Conservation (phyloP, 257 asterid genomes). For the Anisodus acutangulus region DNA sequence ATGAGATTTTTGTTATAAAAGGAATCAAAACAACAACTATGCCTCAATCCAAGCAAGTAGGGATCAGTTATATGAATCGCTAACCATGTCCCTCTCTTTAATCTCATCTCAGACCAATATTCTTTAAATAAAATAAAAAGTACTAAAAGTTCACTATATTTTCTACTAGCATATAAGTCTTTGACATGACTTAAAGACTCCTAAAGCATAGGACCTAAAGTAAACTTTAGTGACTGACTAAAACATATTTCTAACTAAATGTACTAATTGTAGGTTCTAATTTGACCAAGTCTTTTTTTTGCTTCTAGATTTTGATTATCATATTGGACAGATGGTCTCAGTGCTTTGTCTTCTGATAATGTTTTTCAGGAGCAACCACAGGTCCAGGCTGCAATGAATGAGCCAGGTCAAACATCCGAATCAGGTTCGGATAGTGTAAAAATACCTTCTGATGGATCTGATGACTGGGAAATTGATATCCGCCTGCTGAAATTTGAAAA, state of each 20-base stretch:
- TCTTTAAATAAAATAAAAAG: neutral
- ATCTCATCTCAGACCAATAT: neutral
- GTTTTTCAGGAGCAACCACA: slow-evolving; percentile 41
- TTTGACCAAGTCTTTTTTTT: neutral
- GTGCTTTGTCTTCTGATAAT: slow-evolving; percentile 27
- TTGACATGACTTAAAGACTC: neutral
- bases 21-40: neutral
- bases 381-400: slow-evolving; percentile 21
- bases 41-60: slow-evolving; percentile 11
- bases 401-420: slow-evolving; percentile 31
- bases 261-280: slow-evolving; percentile 12
- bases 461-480: slow-evolving; percentile 56
- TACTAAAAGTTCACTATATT: neutral
- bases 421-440: slow-evolving; percentile 42
- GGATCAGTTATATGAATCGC: neutral
- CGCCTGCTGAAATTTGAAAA: slow-evolving; percentile 45
- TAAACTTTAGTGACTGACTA: neutral
- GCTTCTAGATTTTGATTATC: slow-evolving; percentile 20
- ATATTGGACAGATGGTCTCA: slow-evolving; percentile 8
- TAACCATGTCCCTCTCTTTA: neutral
- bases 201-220: neutral
- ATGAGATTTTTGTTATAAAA: neutral
- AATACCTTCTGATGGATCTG: slow-evolving; percentile 53
- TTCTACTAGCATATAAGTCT: neutral
- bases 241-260: slow-evolving; percentile 1